Base-by-base conservation (phyloP, 208 protist genomes). In the Tritrichomonas musculus region DNA sequence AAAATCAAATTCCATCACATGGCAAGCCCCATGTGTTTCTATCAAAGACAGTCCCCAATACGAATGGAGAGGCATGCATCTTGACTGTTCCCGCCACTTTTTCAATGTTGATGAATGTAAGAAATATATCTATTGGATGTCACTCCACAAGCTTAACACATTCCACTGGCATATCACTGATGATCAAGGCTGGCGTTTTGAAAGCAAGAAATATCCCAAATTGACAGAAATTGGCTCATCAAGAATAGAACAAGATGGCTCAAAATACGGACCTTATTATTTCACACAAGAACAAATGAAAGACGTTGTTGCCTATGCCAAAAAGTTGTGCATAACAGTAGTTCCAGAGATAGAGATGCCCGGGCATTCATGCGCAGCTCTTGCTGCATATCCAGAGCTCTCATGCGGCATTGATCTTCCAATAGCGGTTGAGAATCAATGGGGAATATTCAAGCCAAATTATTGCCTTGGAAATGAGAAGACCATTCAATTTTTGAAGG, bases 111-210 rank as follows among this genome's bases (percentile, higher is more conserved):
- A 0, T 55, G 2, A 33, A 22, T 17, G 53, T 39, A 60, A 60
- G 17, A 53, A 39, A 39, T 22, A 30, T 0, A 13, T 88, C 33
- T 41, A 57, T 50, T 39, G 20, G 0, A 53, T 88, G 41, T 0
- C 77, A 20, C 41, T 60, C 9, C 47, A 60, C 27, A 88, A 88
- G 5, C 33, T 88, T 8, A 88, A 88, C 27, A 3, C 9, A 14
- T 88, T 88, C 77, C 77, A 88, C 39, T 88, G 8, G 13, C 77
- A 88, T 88, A 20, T 88, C 1, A 57, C 47, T n/a, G 77, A 88
- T 88, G 77, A 57, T 8, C 47, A 36, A 60, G 41, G 47, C 14
- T 88, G 77, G 77, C 0, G 77, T 11, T 36, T 88, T 55, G 25
- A 88, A 57, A 57, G 9, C 11, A 88, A 88, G 47, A 88, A 88